Conservation (phyloP, 164 flowering plant species). For the Euptelea pleiosperma region DNA sequence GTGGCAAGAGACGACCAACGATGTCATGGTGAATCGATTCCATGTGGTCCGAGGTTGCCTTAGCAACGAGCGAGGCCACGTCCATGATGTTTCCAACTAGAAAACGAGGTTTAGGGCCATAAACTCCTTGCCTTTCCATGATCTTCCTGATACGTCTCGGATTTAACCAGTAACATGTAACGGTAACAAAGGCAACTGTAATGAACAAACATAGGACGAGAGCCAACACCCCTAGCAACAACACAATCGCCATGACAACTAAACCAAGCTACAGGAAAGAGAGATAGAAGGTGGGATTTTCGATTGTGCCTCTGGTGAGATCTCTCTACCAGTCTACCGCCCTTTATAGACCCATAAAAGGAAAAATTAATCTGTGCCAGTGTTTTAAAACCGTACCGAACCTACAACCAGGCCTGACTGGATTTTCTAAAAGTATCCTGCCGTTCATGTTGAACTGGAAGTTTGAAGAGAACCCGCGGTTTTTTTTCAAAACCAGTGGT, state of each 20-base stretch:
- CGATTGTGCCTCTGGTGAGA: too few relatives aligned
- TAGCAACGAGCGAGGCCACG: conserved; percentile 53
- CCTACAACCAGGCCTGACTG: too few relatives aligned
- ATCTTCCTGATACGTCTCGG: conserved; percentile 74
- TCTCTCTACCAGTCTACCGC: too few relatives aligned
- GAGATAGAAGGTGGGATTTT: neutral
- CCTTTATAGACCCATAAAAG: too few relatives aligned
- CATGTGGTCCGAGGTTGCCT: conserved; percentile 64
- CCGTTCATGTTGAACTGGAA: too few relatives aligned
- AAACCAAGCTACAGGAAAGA: neutral
- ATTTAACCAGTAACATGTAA: conserved; percentile 61
- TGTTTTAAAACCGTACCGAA: too few relatives aligned
- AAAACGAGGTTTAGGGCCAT: conserved; percentile 81
- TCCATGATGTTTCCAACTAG: conserved; percentile 74
- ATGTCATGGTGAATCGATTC: conserved; percentile 60
- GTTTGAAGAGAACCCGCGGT: too few relatives aligned
- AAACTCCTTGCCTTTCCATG: conserved; percentile 94
- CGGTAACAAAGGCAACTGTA: conserved; percentile 33
- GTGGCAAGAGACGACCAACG: conserved; percentile 81
- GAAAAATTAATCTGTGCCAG: too few relatives aligned
- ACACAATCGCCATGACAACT: conserved; percentile 18
- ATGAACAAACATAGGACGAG: conserved; percentile 17
- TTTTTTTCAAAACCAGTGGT: too few relatives aligned
- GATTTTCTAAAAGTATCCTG: too few relatives aligned
- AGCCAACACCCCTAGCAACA: conserved; percentile 17